Conservation (phyloP, 352 stramenopile genomes). For the Phytophthora pini region DNA sequence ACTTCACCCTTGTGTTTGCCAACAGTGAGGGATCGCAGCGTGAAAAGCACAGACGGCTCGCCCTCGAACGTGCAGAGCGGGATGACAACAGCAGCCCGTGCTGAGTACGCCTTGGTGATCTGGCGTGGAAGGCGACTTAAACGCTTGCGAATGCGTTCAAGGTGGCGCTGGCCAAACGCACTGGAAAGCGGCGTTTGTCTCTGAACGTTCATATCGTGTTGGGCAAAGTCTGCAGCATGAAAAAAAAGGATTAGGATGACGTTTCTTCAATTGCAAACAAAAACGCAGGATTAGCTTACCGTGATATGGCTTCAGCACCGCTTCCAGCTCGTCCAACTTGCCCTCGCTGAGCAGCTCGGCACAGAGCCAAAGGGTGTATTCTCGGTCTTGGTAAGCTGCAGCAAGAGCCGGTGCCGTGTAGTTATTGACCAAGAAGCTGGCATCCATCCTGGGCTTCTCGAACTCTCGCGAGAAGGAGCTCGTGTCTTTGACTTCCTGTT, state of each 20-base stretch:
- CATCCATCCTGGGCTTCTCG: slow-evolving; percentile 73
- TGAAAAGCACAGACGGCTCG: slow-evolving; percentile 96
- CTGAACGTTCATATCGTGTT: slow-evolving; percentile 44
- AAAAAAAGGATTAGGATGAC: background rate
- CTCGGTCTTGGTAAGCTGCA: slow-evolving; percentile 94
- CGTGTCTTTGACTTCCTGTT: slow-evolving; percentile 29
- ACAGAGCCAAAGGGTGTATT: slow-evolving; percentile 83
- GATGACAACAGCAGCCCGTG: slow-evolving; percentile 94
- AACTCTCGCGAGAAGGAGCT: slow-evolving; percentile 70
- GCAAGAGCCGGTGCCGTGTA: slow-evolving; percentile 96
- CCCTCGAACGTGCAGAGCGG: slow-evolving; percentile 97
- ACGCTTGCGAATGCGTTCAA: slow-evolving; percentile 95
- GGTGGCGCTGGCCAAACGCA: slow-evolving; percentile 86
- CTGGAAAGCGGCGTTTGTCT: slow-evolving; percentile 57
- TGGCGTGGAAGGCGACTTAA: slow-evolving; percentile 95
- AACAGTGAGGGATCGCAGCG: slow-evolving; percentile 91
- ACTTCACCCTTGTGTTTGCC: slow-evolving; percentile 96
- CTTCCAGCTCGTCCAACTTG: slow-evolving; percentile 74
- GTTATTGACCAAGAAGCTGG: slow-evolving; percentile 93
- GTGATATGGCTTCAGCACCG: slow-evolving; percentile 81
- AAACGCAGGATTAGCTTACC: slow-evolving; percentile 30
- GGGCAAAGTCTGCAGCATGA: slow-evolving; percentile 47
- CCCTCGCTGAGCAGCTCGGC: slow-evolving; percentile 75
- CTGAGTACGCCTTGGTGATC: slow-evolving; percentile 93
- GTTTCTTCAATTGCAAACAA: slow-evolving; percentile 3